Percentiles rank a stretch among this genome's conserved stretches.
These are phyloP conservation scores for Colletotrichum sojae DNA, from an alignment of 2,329 filamentous ascomycete species.

Conservation along the genomic window DNA sequence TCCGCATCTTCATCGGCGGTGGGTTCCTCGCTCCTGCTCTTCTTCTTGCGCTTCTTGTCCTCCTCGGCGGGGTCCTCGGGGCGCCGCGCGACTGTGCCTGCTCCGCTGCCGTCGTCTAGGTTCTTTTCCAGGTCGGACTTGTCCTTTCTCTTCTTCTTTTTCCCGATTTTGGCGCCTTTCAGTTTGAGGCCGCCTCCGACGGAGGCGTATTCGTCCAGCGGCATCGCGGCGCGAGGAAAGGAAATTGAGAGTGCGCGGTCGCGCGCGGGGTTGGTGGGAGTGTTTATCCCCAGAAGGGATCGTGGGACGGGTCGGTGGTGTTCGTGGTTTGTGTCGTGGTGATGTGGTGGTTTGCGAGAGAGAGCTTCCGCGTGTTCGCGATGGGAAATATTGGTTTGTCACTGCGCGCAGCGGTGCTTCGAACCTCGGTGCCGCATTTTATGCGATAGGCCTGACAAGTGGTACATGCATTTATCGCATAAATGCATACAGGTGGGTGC, in stretches of 20 bases:
- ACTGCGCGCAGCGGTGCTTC: no score
- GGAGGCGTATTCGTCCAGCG: slow-evolving; percentile 80
- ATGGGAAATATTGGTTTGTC: no score
- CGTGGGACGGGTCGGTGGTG: no score
- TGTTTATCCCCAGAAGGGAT: no score
- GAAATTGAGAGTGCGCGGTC: neutral
- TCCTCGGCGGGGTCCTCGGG: slow-evolving; percentile 49
- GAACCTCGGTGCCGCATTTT: no score
- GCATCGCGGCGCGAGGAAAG: slow-evolving; percentile 63
- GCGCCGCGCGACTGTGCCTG: slow-evolving; percentile 49
- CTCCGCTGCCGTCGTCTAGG: slow-evolving; percentile 53
- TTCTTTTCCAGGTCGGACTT: slow-evolving; percentile 64
- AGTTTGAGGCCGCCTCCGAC: slow-evolving; percentile 84
- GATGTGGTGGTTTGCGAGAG: no score
- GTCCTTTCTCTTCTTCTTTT: slow-evolving; percentile 75
- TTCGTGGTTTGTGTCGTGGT: no score
- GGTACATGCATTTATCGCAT: no score
- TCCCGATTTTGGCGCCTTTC: slow-evolving; percentile 80
- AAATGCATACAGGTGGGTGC: no score
- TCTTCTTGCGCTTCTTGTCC: slow-evolving; percentile 45
- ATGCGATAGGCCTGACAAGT: no score
- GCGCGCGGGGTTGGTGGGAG: neutral
- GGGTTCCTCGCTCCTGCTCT: slow-evolving; percentile 46
- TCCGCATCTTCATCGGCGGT: slow-evolving; percentile 44
- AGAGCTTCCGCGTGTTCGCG: no score